Evolutionary conservation across 192 early-diverging fungal species (phyloP).

Genomic region (Mortierella hygrophila): DNA sequence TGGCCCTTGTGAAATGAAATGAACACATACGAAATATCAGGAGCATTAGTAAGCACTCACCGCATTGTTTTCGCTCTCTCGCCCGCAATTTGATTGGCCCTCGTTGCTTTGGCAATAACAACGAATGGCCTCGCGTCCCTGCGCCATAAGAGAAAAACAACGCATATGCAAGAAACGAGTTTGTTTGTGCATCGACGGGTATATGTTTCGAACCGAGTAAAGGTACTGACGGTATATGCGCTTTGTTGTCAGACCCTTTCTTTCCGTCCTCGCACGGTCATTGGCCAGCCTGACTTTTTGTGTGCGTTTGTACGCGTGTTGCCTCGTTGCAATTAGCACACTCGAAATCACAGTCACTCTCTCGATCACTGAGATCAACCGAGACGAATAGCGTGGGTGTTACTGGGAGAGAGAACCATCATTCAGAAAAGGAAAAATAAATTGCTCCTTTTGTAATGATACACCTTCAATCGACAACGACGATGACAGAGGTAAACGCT

Average conservation of each 20-base stretch:
- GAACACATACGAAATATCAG: too few species aligned
- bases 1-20: too few species aligned
- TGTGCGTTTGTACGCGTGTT: background rate
- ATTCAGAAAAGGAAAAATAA: background rate
- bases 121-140: background rate
- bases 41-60: too few species aligned
- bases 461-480: background rate
- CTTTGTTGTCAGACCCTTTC: too few species aligned
- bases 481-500: background rate
- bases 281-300: background rate
- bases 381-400: too few species aligned
- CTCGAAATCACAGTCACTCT: background rate
- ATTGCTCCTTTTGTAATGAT: background rate
- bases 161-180: background rate
- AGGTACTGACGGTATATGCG: background rate
- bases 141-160: background rate
- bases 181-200: background rate
- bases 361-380: background rate
- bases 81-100: background rate
- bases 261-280: background rate
- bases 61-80: background rate
- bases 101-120: background rate
- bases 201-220: background rate
- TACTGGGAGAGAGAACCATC: background rate
- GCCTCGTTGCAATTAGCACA: background rate